These are phyloP conservation scores for Polyporus tsugae DNA, from an alignment of 1,284 basidiomycete genomes.

Conservation along the genomic window DNA sequence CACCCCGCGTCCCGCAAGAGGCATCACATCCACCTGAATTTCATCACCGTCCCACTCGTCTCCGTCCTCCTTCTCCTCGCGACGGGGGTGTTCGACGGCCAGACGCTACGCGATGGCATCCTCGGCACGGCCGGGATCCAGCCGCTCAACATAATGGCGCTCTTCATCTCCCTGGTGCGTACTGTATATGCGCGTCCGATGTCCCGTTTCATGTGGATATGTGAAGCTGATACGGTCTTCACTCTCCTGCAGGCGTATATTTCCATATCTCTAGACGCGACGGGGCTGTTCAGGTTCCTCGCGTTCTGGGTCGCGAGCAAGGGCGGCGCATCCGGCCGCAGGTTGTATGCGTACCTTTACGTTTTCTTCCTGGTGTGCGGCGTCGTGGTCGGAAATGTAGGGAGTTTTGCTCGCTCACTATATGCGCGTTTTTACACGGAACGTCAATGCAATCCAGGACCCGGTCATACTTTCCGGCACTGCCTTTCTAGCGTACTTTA, in stretches of 20 bases:
- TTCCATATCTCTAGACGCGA: slow-evolving; percentile 91
- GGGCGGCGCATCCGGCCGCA: slow-evolving; percentile 70
- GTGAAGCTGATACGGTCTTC: not conserved
- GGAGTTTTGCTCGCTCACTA: slow-evolving; percentile 23
- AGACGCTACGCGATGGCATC: slow-evolving; percentile 74
- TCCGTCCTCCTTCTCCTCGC: slow-evolving; percentile 85
- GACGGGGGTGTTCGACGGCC: slow-evolving; percentile 72
- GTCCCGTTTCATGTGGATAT: not conserved
- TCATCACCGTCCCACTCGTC: slow-evolving; percentile 80
- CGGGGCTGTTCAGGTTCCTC: slow-evolving; percentile 86
- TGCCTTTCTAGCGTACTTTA: slow-evolving; percentile 88
- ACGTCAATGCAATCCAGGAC: slow-evolving; percentile 53
- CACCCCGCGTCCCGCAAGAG: slow-evolving; percentile 26
- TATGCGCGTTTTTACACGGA: not conserved
- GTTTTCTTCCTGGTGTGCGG: slow-evolving; percentile 68
- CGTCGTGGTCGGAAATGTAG: slow-evolving; percentile 83
- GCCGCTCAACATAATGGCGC: slow-evolving; percentile 92
- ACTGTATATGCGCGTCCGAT: slow-evolving; percentile 26
- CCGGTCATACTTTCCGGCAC: slow-evolving; percentile 89
- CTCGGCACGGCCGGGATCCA: slow-evolving; percentile 80
- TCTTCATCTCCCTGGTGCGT: slow-evolving; percentile 85
- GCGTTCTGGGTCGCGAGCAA: slow-evolving; percentile 75
- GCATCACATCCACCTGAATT: slow-evolving; percentile 62
- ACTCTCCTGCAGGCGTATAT: slow-evolving; percentile 78
- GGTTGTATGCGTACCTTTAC: slow-evolving; percentile 60